Percentiles rank a stretch among this genome's conserved stretches.
phyloP scores from a whole-genome alignment of 73 alveolate species.

The Paramecium primaurelia region DNA sequence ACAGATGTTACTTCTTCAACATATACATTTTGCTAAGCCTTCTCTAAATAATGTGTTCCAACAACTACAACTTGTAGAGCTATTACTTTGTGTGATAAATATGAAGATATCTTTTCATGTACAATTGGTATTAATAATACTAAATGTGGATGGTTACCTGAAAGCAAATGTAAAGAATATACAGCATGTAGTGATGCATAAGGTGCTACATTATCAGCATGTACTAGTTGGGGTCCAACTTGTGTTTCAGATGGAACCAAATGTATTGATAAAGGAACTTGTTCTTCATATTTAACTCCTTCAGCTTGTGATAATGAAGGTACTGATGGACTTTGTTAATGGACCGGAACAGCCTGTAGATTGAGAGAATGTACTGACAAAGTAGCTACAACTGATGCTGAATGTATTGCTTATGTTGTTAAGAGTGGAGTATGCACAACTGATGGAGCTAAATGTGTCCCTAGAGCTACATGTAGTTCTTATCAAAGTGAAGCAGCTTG shows the following conservation, averaged over 20 bases:
- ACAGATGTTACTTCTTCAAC: neutral
- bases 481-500: constrained; percentile 11
- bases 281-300: neutral
- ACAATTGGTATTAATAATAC: neutral
- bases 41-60: neutral
- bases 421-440: neutral
- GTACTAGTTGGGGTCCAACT: neutral
- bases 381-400: neutral
- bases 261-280: neutral
- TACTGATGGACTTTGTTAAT: constrained; percentile 23
- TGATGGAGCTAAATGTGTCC: constrained; percentile 15
- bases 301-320: neutral
- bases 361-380: constrained; percentile 35
- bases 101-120: neutral
- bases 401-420: neutral
- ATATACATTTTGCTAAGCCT: neutral
- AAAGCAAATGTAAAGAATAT: neutral
- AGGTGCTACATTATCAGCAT: neutral
- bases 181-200: neutral
- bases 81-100: neutral
- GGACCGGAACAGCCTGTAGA: constrained; percentile 26
- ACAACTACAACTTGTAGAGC: neutral
- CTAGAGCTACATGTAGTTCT: neutral
- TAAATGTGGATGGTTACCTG: neutral
- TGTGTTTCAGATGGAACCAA: constrained; percentile 35